phyloP scores from a whole-genome alignment of 2,329 filamentous ascomycete species.

The Bipolaris victoriae region DNA sequence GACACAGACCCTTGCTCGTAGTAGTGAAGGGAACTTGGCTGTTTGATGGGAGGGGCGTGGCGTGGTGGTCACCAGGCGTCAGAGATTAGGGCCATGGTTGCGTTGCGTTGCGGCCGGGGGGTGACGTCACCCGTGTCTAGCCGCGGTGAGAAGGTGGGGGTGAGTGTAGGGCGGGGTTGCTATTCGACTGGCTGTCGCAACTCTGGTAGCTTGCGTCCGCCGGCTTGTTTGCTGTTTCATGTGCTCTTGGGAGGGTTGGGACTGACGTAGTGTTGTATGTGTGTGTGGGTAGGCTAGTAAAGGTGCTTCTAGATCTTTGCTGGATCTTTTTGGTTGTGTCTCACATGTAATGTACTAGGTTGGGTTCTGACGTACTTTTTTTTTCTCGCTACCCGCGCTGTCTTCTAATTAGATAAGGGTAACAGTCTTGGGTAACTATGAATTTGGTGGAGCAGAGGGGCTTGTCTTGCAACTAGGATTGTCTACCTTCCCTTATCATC shows the following conservation, averaged over 20 bases:
- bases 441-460: neutral
- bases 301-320: neutral
- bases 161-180: slow-evolving; percentile 5
- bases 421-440: too few relatives aligned
- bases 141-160: slow-evolving; percentile 13
- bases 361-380: neutral
- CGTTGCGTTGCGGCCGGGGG: slow-evolving; percentile 12
- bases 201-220: neutral
- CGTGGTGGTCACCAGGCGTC: slow-evolving; percentile 21
- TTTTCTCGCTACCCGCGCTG: neutral
- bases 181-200: neutral
- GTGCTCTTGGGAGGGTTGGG: neutral
- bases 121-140: slow-evolving; percentile 33
- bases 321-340: neutral
- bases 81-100: slow-evolving; percentile 6
- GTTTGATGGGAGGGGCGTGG: slow-evolving; percentile 7
- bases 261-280: neutral
- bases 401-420: too few relatives aligned
- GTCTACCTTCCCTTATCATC: neutral
- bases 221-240: neutral
- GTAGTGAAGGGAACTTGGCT: slow-evolving; percentile 19
- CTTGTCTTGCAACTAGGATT: neutral
- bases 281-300: neutral
- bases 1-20: slow-evolving; percentile 12
- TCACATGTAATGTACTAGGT: neutral